A percentile compares a stretch with the other conserved stretches of the same genome.
Conservation (phyloP, 768 basidiomycete genomes). For the Tremella yokohamensis region DNA sequence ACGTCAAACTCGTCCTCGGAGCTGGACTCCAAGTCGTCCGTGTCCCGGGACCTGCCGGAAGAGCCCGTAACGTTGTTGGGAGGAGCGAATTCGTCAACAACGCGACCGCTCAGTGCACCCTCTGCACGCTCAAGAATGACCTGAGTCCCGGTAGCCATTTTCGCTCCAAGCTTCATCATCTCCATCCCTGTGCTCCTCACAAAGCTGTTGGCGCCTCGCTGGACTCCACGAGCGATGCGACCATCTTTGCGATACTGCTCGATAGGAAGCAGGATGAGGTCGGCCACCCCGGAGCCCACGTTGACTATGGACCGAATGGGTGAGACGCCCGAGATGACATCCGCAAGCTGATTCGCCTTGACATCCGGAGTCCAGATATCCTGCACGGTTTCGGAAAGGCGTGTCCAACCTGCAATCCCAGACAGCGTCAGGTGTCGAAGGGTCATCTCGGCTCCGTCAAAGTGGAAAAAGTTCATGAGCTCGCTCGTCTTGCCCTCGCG, state of each 20-base stretch:
- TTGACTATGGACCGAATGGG: constrained; percentile 96
- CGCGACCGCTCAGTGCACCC: constrained; percentile 73
- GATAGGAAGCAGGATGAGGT: constrained; percentile 90
- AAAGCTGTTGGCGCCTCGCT: constrained; percentile 89
- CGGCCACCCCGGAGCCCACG: constrained; percentile 93
- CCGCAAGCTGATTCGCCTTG: constrained; percentile 94
- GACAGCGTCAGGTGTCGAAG: constrained; percentile 84
- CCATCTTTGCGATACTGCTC: constrained; percentile 98
- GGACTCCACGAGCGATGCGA: constrained; percentile 82
- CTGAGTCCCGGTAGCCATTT: constrained; percentile 92
- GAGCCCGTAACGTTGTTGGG: constrained; percentile 60
- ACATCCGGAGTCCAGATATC: constrained; percentile 99
- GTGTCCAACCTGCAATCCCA: constrained; percentile 88
- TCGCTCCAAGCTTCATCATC: constrained; percentile 89
- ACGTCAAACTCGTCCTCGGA: constrained; percentile 29
- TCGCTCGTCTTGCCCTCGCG: constrained; percentile 89
- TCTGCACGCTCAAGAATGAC: constrained; percentile 96
- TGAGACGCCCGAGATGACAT: constrained; percentile 92
- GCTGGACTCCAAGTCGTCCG: constrained; percentile 21
- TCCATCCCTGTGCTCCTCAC: constrained; percentile 92
- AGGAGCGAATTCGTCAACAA: constrained; percentile 53
- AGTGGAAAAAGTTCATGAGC: constrained; percentile 99
- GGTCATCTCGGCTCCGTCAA: constrained; percentile 98
- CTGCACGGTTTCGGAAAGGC: constrained; percentile 84
- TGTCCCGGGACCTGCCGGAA: constrained; percentile 55